These are phyloP conservation scores for Rhodamnia rubescens DNA, from an alignment of 345 rosid genomes.

Conservation along the genomic window DNA sequence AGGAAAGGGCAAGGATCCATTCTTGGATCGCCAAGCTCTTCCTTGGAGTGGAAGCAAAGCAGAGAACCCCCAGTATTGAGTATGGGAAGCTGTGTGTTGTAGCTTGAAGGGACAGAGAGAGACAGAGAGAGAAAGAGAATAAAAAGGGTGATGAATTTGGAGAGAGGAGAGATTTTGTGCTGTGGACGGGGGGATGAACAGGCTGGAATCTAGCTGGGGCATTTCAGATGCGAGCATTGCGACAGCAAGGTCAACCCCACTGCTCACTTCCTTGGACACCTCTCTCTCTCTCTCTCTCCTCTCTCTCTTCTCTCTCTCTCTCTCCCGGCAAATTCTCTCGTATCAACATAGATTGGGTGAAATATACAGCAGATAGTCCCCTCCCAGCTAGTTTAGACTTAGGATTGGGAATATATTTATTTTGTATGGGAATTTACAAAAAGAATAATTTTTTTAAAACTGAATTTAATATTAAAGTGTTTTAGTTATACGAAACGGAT, in stretches of 20 bases:
- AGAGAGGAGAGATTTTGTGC: neutral
- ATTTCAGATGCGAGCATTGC: neutral
- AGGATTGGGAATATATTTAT: too few relatives aligned
- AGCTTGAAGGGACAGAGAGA: neutral
- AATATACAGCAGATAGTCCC: too few relatives aligned
- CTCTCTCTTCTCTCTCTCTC: neutral
- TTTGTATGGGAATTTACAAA: too few relatives aligned
- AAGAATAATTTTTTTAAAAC: too few relatives aligned
- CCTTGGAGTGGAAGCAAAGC: neutral
- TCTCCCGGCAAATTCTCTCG: too few relatives aligned
- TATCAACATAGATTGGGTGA: too few relatives aligned
- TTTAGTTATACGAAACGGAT: too few relatives aligned
- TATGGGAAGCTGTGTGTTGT: neutral
- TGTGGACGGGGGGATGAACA: constrained; percentile 10
- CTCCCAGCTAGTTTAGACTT: too few relatives aligned
- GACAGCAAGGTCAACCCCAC: neutral
- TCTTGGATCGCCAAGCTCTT: neutral
- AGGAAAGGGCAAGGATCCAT: constrained; percentile 99
- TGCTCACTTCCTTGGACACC: neutral
- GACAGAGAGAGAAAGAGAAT: neutral
- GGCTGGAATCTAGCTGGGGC: constrained; percentile 65
- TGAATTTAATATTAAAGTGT: too few relatives aligned
- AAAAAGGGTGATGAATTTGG: neutral
- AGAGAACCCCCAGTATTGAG: neutral
- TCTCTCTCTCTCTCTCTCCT: neutral